Evolutionary conservation across 169 alveolate species (phyloP).

Genomic region (Eimeria maxima): DNA sequence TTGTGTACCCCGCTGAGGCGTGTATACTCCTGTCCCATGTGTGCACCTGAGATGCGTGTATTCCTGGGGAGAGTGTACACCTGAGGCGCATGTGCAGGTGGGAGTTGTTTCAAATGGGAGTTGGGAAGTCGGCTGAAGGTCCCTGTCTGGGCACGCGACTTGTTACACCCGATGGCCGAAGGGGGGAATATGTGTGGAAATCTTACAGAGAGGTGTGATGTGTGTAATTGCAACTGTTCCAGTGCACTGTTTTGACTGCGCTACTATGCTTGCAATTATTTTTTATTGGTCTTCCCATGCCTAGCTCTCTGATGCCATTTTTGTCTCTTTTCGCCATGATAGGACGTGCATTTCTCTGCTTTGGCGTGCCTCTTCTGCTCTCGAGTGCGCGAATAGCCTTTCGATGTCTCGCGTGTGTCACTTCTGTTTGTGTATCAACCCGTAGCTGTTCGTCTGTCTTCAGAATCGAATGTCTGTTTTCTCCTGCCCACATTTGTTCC

Average conservation of each 20-base stretch:
- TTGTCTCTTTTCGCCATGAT: background rate
- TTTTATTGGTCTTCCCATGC: no score
- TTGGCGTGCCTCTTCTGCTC: background rate
- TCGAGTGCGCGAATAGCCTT: background rate
- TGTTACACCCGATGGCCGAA: constrained; percentile 62
- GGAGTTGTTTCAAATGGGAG: constrained; percentile 83
- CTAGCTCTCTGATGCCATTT: background rate
- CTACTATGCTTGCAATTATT: no score
- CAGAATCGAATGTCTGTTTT: background rate
- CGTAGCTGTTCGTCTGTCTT: background rate
- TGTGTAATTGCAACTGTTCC: background rate
- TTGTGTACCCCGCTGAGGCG: constrained; percentile 31
- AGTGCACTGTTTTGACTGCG: no score
- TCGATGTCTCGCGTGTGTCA: background rate
- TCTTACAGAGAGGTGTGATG: constrained; percentile 78
- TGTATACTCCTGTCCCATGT: background rate
- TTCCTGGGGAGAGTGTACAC: background rate
- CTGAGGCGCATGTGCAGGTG: constrained; percentile 71
- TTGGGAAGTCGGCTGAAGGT: constrained; percentile 72
- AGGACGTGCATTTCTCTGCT: background rate
- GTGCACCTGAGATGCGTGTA: background rate
- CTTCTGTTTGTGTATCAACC: background rate
- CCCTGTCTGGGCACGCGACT: constrained; percentile 83
- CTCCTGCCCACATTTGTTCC: background rate
- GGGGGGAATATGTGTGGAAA: constrained; percentile 83